Conservation (phyloP, 768 basidiomycete genomes). For the Candolleomyces efflorescens region DNA sequence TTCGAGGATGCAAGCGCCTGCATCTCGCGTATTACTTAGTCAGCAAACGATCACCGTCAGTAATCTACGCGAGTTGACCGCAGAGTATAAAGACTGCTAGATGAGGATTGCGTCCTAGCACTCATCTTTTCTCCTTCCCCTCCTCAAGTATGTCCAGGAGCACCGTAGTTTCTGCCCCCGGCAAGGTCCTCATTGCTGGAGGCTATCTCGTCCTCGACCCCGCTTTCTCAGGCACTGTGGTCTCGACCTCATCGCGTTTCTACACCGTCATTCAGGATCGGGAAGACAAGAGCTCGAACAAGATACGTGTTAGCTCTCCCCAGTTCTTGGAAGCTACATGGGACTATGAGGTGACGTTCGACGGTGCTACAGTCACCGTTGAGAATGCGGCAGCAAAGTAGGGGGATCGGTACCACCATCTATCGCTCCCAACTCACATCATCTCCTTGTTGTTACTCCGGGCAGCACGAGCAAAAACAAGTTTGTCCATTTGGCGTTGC, state of each 20-base stretch:
- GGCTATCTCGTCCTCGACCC: constrained; percentile 97
- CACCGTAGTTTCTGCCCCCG: constrained; percentile 85
- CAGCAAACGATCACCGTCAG: background rate
- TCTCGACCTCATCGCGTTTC: constrained; percentile 93
- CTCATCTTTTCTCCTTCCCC: constrained; percentile 11
- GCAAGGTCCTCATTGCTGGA: constrained; percentile 93
- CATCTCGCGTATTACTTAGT: background rate
- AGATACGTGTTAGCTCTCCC: constrained; percentile 78
- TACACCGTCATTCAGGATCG: constrained; percentile 67
- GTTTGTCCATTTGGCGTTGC: constrained; percentile 89
- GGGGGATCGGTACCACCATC: constrained; percentile 16
- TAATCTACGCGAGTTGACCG: constrained; percentile 10
- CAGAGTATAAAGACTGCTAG: constrained; percentile 7
- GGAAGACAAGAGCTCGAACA: constrained; percentile 24
- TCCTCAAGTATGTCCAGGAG: constrained; percentile 36
- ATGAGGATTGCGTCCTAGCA: constrained; percentile 3
- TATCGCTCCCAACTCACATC: constrained; percentile 5
- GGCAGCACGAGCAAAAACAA: constrained; percentile 66
- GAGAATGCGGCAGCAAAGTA: constrained; percentile 37
- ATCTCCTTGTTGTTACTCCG: constrained; percentile 12
- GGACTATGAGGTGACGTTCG: constrained; percentile 54
- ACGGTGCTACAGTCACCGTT: constrained; percentile 28
- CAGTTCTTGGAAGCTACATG: constrained; percentile 85
- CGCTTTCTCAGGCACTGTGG: constrained; percentile 77
- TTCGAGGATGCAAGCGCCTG: background rate